These are phyloP conservation scores for Sicyos baderoa DNA, from an alignment of 306 rosid genomes.

Conservation along the genomic window DNA sequence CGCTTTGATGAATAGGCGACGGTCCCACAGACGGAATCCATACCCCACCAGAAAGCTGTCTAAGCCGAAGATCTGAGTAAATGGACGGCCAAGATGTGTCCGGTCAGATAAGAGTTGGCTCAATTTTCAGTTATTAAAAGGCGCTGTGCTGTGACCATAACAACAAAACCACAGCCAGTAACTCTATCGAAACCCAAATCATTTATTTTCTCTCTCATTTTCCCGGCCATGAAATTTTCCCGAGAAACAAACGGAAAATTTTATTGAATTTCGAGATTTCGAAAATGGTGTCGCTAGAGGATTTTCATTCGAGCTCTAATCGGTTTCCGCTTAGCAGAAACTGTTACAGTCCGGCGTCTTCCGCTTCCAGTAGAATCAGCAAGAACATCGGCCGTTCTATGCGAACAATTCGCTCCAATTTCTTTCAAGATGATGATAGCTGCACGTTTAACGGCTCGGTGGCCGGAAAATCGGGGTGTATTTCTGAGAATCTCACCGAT, in stretches of 20 bases:
- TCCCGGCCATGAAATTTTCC: conserved; percentile 11
- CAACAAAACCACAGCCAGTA: neutral
- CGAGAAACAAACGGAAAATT: neutral
- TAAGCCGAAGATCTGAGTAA: conserved; percentile 1
- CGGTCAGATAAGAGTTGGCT: neutral
- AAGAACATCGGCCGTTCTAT: conserved; percentile 72
- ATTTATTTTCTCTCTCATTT: neutral
- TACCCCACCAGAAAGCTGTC: conserved; percentile 14
- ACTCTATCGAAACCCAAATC: neutral
- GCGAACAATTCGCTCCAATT: conserved; percentile 76
- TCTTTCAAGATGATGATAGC: conserved; percentile 48
- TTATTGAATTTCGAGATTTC: neutral
- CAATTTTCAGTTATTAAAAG: conserved; percentile 5
- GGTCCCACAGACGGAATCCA: neutral
- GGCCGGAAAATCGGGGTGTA: conserved; percentile 32
- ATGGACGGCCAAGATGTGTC: conserved; percentile 14
- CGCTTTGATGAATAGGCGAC: neutral
- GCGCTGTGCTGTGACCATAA: conserved; percentile 13
- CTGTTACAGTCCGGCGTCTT: conserved; percentile 35
- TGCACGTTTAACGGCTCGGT: conserved; percentile 29
- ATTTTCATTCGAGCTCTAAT: conserved; percentile 49
- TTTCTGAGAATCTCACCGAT: conserved; percentile 67
- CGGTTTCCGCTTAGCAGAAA: conserved; percentile 44
- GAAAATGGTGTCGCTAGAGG: conserved; percentile 74
- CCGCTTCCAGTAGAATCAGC: conserved; percentile 41